Base-by-base conservation (phyloP, 2,329 filamentous ascomycete species). In the Penicillium vulpinum region DNA sequence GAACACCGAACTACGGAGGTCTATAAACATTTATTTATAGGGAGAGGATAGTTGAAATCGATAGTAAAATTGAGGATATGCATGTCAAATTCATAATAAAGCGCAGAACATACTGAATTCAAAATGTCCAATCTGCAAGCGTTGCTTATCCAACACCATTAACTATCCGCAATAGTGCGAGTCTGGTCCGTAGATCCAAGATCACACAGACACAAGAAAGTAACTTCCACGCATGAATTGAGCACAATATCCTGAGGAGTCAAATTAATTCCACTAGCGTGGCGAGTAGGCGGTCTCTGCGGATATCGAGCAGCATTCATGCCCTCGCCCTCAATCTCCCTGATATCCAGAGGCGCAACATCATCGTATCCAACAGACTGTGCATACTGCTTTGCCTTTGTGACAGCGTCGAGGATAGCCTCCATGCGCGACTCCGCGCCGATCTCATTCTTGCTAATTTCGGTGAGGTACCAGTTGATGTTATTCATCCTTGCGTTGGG, bases 1-100 rank as follows among this genome's bases (percentile, higher is more conserved):
- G 22, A 50, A 40, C 36, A 52, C 31, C 44, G 47, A 54, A 54
- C 44, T 44, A 51, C 38, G 31, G 4, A 18, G 9, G n/a, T 39
- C n/a, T 11, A 22, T 21, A 22, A 5, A 18, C 3, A 5, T 11
- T 22, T 22, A 39, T 21, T 36, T n/a, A 13, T 15, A n/a, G 8
- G 8, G n/a, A 35, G 2, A 9, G 7, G 7, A n/a, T 4, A 36
- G 8, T 10, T 36, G 4, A 35, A n/a, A 7, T 2, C 11, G 5
- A 39, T 15, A 22, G 2, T 6, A 39, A 39, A n/a, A 39, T 22
- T 18, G 16, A 11, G n/a, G n/a, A n/a, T 4, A 9, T 22, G 36
- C 10, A 22, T 21, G 5, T 39, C 36, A 39, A 22, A 1, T 5
- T 22, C 2, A 1, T 21, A 39, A 15, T 22, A 15, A 22, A 40